Percentiles rank a stretch among this genome's conserved stretches.
Conservation (phyloP, 371 early-diverging fungal genomes). For the Mortierella sp. region DNA sequence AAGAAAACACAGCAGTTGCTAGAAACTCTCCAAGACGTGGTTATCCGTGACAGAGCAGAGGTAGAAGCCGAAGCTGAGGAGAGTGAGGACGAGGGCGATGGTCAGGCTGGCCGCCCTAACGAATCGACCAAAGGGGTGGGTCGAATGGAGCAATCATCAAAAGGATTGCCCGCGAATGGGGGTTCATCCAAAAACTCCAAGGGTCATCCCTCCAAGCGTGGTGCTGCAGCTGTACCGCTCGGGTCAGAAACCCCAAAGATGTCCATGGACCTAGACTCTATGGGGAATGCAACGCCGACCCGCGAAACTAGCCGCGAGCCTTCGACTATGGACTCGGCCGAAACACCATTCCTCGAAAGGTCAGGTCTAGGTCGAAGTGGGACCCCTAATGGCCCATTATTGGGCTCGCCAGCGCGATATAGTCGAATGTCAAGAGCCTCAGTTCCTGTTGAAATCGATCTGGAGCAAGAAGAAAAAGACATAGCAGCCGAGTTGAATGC, state of each 20-base stretch:
- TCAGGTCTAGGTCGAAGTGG: constrained; percentile 29
- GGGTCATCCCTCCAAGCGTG: constrained; percentile 19
- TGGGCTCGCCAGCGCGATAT: constrained; percentile 21
- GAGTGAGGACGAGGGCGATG: constrained; percentile 44
- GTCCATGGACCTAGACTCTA: constrained; percentile 40
- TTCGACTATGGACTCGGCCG: constrained; percentile 44
- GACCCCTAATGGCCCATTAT: constrained; percentile 25
- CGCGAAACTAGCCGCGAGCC: constrained; percentile 56
- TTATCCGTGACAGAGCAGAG: constrained; percentile 72
- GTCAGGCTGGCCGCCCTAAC: constrained; percentile 31
- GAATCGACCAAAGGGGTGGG: constrained; percentile 47
- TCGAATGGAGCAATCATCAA: constrained; percentile 39
- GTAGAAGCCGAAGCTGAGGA: constrained; percentile 59
- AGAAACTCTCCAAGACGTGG: constrained; percentile 86
- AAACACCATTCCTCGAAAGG: constrained; percentile 32
- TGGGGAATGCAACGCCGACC: constrained; percentile 30
- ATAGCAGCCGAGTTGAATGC: constrained; percentile 62
- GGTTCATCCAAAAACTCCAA: constrained; percentile 31
- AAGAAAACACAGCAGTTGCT: constrained; percentile 80
- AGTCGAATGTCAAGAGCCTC: constrained; percentile 41
- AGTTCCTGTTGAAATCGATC: constrained; percentile 44
- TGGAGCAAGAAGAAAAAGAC: constrained; percentile 61
- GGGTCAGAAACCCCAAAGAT: constrained; percentile 51
- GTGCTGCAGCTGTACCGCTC: constrained; percentile 14
- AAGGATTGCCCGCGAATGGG: constrained; percentile 32